Evolutionary conservation across 345 rosid species (phyloP), one percentile per base, ranked within the genome.

Genomic region (Rhodomyrtus tomentosa): DNA sequence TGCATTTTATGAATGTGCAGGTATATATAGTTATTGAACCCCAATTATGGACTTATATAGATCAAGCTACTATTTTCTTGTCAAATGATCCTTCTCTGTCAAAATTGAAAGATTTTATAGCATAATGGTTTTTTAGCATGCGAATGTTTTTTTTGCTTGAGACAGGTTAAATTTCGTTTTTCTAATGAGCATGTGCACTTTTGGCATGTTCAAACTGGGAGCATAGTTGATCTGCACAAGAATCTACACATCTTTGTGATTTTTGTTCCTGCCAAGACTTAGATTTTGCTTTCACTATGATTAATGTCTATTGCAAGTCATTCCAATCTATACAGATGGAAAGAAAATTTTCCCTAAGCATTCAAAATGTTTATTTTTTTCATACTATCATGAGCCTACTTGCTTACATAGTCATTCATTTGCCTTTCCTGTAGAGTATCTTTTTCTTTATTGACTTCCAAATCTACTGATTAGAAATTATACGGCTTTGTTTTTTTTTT

Each of bases 1-100:
- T 97, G 91, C 98, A 97, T 90, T 95, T 88, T 87, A 86, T 86
- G 58, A 97, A 94, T 82, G 92, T 94, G 83, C 98, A 95, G 98
- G 98, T 96, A 87, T 40, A 49, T 76, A 82, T 53, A 56, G 74
- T 40, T 51, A 2, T 38, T 81, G 48, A 76, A 25, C 48, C 22
- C 40, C 10, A 36, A 4, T 52, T 83, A 32, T 22, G 56, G 56
- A 50, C 83, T 68, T 68, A 8, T 68, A 21, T 36, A 32, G 76
- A 8, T 68, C 40, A 10, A 68, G 0, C 76, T 68, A 36, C 45
- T 68, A 24, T 8, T 68, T 7, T 68, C 45, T 68, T 9, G 24
- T 38, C 76, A 16, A 42, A 32, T 68, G 45, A 68, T 36, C 45
- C 38, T 68, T 68, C 45, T 68, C 18, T 68, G 45, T 68, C 76